Evolutionary conservation across 495 filamentous ascomycete species (phyloP).

Genomic region (Hypomontagnella submonticulosa): DNA sequence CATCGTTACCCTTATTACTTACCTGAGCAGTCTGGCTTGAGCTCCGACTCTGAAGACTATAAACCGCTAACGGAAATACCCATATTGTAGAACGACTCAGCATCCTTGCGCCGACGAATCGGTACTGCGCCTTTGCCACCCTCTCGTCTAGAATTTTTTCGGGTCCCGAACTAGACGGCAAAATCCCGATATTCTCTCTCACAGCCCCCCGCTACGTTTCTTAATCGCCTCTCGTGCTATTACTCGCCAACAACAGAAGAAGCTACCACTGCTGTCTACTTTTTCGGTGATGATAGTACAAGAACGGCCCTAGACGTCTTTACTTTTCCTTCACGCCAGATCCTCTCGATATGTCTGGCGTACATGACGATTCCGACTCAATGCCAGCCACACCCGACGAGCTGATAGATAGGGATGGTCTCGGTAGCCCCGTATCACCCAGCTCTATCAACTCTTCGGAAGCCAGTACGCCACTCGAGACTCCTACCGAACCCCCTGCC

Average conservation of each 20-base stretch:
- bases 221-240: conserved; percentile 5
- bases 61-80: conserved; percentile 33
- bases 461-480: conserved; percentile 58
- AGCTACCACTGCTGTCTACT: conserved; percentile 1
- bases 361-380: conserved; percentile 40
- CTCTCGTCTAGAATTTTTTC: conserved; percentile 22
- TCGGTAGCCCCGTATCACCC: conserved; percentile 53
- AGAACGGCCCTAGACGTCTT: conserved; percentile 19
- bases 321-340: conserved; percentile 10
- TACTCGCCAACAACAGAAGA: conserved; percentile 13
- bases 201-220: conserved; percentile 11
- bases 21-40: conserved; percentile 30
- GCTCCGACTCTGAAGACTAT: conserved; percentile 29
- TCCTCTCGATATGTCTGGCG: conserved; percentile 48
- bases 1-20: conserved; percentile 4
- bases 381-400: conserved; percentile 56
- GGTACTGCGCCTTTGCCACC: conserved; percentile 38
- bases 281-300: conserved; percentile 39
- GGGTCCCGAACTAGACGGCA: conserved; percentile 6
- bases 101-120: conserved; percentile 37
- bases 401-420: conserved; percentile 43
- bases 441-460: conserved; percentile 58
- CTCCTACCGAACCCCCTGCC: conserved; percentile 49
- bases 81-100: conserved; percentile 35
- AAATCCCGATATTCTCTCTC: conserved; percentile 12